Conservation (phyloP, 441 rosid species). For the Cnidoscolus chayamansa region DNA sequence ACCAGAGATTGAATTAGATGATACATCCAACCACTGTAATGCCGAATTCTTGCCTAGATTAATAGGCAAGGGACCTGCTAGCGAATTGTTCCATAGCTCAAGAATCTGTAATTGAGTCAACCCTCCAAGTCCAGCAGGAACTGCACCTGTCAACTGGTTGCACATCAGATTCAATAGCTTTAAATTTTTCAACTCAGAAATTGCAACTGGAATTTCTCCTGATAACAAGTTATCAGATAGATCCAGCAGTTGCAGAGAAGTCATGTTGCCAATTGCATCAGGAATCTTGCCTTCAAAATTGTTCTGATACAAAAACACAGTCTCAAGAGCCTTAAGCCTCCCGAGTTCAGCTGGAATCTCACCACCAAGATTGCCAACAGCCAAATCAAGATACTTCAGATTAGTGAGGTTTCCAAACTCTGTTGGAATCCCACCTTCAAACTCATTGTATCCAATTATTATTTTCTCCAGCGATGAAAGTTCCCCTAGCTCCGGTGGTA, state of each 20-base stretch:
- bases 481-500: constrained; percentile 71
- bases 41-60: constrained; percentile 73
- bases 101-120: constrained; percentile 51
- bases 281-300: constrained; percentile 69
- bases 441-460: constrained; percentile 81
- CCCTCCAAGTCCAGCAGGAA: constrained; percentile 52
- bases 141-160: constrained; percentile 62
- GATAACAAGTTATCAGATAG: constrained; percentile 69
- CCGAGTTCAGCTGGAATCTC: constrained; percentile 72
- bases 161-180: constrained; percentile 84
- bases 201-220: constrained; percentile 58
- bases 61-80: constrained; percentile 62
- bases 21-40: constrained; percentile 73
- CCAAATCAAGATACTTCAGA: constrained; percentile 79
- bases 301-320: constrained; percentile 65
- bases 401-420: constrained; percentile 69
- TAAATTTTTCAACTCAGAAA: constrained; percentile 56
- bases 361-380: constrained; percentile 65
- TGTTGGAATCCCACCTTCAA: constrained; percentile 66
- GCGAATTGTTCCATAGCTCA: constrained; percentile 86
- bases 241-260: constrained; percentile 63
- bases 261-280: constrained; percentile 51
- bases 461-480: constrained; percentile 64
- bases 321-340: constrained; percentile 51
- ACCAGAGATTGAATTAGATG: constrained; percentile 76